Conservation (phyloP, 139 green algal genomes). For the Chlorella sp. region DNA sequence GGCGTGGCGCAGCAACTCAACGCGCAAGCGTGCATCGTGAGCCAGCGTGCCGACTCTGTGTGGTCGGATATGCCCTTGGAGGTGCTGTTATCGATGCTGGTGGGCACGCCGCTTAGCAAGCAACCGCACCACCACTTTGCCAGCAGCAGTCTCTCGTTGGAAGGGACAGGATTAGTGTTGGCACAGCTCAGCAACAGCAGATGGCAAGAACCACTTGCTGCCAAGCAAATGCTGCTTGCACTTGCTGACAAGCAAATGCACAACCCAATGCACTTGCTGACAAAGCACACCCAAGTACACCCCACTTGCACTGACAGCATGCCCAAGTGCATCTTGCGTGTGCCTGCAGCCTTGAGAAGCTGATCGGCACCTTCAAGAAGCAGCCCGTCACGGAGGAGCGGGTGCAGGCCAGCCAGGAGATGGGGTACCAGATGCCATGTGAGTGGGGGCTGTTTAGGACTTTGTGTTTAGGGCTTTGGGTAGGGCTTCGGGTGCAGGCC, state of each 20-base stretch:
- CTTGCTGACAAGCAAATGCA: too few species aligned
- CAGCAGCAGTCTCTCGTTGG: not conserved
- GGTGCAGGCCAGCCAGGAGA: not conserved
- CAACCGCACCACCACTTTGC: too few species aligned
- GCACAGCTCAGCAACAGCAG: too few species aligned
- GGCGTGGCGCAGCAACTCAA: not conserved
- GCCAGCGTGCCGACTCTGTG: too few species aligned
- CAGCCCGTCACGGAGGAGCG: conserved; percentile 12
- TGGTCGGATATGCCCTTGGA: too few species aligned
- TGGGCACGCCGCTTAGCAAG: not conserved
- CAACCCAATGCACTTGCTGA: not conserved
- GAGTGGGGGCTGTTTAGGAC: too few species aligned
- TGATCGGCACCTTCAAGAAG: conserved; percentile 32
- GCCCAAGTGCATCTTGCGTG: not conserved
- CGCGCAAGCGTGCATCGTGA: not conserved
- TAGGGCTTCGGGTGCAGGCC: too few species aligned
- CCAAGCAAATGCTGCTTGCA: too few species aligned
- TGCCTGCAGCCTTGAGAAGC: conserved; percentile 10
- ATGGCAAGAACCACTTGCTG: too few species aligned
- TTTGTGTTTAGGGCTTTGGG: too few species aligned
- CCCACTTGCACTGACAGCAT: not conserved
- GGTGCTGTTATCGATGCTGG: not conserved
- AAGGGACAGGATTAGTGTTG: not conserved
- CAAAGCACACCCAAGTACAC: not conserved
- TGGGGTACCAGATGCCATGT: not conserved